Conservation (phyloP, 257 asterid genomes). For the Capsicum pubescens region DNA sequence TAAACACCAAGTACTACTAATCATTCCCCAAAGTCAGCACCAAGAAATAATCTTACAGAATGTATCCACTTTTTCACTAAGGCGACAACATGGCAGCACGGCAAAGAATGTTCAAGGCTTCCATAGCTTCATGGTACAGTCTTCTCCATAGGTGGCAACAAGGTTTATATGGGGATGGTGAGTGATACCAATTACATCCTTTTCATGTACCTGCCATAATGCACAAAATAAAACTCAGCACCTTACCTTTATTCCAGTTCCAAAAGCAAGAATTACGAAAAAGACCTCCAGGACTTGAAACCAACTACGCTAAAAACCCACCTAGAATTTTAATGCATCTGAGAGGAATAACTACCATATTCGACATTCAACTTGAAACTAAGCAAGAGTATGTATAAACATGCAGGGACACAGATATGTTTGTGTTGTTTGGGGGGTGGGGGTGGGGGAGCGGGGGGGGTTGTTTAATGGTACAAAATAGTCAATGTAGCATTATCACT, state of each 20-base stretch:
- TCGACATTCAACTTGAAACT: background rate
- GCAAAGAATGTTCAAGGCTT: conserved; percentile 55
- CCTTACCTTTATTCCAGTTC: background rate
- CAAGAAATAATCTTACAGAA: background rate
- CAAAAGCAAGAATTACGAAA: background rate
- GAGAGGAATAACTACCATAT: background rate
- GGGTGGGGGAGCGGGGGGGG: too few species aligned
- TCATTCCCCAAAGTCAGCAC: background rate
- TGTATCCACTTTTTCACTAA: background rate
- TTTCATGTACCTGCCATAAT: conserved; percentile 80
- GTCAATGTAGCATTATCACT: background rate
- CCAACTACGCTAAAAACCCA: background rate
- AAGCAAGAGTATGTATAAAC: background rate
- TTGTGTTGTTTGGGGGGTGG: background rate
- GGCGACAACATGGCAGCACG: conserved; percentile 11
- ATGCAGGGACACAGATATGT: background rate
- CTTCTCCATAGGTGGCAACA: conserved; percentile 82
- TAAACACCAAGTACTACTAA: conserved; percentile 1
- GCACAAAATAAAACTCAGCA: background rate
- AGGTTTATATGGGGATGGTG: conserved; percentile 96
- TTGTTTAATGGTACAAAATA: background rate
- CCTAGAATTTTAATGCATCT: background rate
- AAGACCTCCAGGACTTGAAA: background rate
- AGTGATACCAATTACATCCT: conserved; percentile 88
- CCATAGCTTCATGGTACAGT: conserved; percentile 90